Percentiles rank a stretch among this genome's conserved stretches.
Conservation (phyloP, 192 early-diverging fungal genomes). For the Gaertneriomyces sp. region DNA sequence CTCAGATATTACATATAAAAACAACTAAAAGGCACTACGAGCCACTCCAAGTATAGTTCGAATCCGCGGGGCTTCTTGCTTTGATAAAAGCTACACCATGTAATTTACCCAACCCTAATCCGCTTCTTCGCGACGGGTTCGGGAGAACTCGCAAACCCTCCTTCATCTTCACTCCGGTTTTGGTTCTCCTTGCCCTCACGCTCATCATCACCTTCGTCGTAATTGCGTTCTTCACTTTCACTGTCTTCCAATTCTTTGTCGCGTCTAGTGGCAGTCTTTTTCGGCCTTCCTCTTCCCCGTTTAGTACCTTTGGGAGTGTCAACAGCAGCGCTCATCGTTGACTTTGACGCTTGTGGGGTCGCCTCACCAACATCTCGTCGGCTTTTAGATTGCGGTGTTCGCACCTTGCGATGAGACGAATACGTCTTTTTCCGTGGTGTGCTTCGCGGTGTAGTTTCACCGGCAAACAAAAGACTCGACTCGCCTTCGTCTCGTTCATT, state of each 20-base stretch:
- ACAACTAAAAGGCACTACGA: too few species aligned
- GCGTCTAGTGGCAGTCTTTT: neutral
- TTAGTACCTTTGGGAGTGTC: neutral
- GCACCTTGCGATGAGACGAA: neutral
- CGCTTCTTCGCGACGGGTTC: slow-evolving; percentile 18
- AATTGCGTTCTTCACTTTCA: neutral
- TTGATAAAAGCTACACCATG: too few species aligned
- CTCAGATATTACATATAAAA: too few species aligned
- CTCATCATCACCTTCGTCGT: neutral
- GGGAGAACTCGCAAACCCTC: slow-evolving; percentile 25
- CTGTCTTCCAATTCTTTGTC: neutral
- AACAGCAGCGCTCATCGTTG: neutral
- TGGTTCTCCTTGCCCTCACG: neutral
- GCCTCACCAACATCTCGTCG: neutral
- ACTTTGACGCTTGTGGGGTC: neutral
- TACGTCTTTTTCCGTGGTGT: neutral
- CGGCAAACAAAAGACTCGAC: neutral
- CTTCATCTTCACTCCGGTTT: slow-evolving; percentile 1
- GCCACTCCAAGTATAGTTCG: too few species aligned
- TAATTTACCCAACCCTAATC: slow-evolving; percentile 7
- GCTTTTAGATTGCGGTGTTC: neutral
- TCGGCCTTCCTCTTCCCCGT: neutral
- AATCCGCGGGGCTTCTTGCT: too few species aligned
- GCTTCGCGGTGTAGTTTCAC: neutral
- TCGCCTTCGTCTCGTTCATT: slow-evolving; percentile 2